Evolutionary conservation across 345 rosid species (phyloP), one percentile per base, ranked within the genome.

Genomic region (Linum trigynum): DNA sequence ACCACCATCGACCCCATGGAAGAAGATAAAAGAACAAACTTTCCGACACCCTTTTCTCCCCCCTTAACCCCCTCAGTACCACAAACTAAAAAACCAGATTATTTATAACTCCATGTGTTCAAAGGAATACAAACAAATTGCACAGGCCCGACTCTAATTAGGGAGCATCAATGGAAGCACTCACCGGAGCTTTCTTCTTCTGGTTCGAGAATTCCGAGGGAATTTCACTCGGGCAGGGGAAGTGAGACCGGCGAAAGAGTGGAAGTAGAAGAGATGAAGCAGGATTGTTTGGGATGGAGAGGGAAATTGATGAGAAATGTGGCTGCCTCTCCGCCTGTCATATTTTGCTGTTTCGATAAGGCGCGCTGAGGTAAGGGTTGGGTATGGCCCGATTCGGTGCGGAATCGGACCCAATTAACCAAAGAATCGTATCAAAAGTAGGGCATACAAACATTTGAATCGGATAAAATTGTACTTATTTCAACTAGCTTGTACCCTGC

Each of bases 281-380:
- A 67, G 58, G 57, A 43, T 59, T n/a, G 36, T 63, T 43, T 0
- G 7, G 69, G 76, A 55, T 39, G 55, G 64, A 67, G 42, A 56
- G 15, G 10, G 62, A 76, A 32, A 23, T 59, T 59, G 63, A 59
- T 3, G n/a, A 55, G n/a, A 42, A 75, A 86, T 78, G 96, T 83
- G 96, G 92, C 78, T 69, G 69, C 68, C 77, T 81, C 87, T 85
- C 71, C 59, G 79, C 86, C 92, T 81, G 82, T 74, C 74, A 67
- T 71, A 66, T 53, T 70, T 67, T 68, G 68, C 67, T 72, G 65
- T 69, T 62, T 63, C 71, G 86, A 83, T 83, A 83, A 83, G 91
- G 76, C 81, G 32, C 32, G 32, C 32, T 23, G 32, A 23, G 32
- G 32, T 23, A 23, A 23, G 32, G 32, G 32, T 23, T 23, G 32